phyloP scores from a whole-genome alignment of 768 basidiomycete species.

The Hirschioporus abietinus region DNA sequence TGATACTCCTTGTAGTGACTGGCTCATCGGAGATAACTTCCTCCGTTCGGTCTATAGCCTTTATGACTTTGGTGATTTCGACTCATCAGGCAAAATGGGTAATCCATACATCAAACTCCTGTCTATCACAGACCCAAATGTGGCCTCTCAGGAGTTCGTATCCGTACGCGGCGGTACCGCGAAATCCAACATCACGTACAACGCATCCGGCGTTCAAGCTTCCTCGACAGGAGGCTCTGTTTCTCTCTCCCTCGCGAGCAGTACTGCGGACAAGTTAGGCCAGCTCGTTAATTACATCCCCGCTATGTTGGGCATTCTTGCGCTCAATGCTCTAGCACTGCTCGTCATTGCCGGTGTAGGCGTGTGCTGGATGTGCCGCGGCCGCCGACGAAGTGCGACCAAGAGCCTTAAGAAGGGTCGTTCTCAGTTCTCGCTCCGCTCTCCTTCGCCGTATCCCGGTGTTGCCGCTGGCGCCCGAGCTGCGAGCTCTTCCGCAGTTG shows the following conservation, averaged over 20 bases:
- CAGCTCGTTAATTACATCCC: slow-evolving; percentile 63
- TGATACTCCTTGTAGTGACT: slow-evolving; percentile 48
- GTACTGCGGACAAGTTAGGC: slow-evolving; percentile 54
- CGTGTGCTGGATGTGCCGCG: slow-evolving; percentile 46
- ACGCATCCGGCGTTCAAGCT: slow-evolving; percentile 35
- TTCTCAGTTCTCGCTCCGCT: neutral
- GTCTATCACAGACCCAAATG: slow-evolving; percentile 53
- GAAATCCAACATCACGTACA: slow-evolving; percentile 64
- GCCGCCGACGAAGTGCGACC: slow-evolving; percentile 24
- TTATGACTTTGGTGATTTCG: slow-evolving; percentile 82
- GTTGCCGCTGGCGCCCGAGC: neutral
- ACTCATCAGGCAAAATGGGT: slow-evolving; percentile 57
- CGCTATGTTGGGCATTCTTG: slow-evolving; percentile 69
- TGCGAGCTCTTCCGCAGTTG: neutral
- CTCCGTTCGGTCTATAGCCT: slow-evolving; percentile 78
- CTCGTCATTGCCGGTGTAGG: slow-evolving; percentile 51
- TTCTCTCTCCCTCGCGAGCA: slow-evolving; percentile 49
- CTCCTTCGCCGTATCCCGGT: neutral
- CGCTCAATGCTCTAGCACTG: slow-evolving; percentile 69
- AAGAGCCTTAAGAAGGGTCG: neutral
- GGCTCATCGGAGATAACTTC: slow-evolving; percentile 79
- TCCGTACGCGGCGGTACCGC: slow-evolving; percentile 58
- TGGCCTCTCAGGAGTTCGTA: slow-evolving; percentile 71
- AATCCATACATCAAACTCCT: slow-evolving; percentile 75
- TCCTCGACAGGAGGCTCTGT: slow-evolving; percentile 34